These are phyloP conservation scores for Linum tenue DNA, from an alignment of 345 rosid genomes.

Conservation along the genomic window DNA sequence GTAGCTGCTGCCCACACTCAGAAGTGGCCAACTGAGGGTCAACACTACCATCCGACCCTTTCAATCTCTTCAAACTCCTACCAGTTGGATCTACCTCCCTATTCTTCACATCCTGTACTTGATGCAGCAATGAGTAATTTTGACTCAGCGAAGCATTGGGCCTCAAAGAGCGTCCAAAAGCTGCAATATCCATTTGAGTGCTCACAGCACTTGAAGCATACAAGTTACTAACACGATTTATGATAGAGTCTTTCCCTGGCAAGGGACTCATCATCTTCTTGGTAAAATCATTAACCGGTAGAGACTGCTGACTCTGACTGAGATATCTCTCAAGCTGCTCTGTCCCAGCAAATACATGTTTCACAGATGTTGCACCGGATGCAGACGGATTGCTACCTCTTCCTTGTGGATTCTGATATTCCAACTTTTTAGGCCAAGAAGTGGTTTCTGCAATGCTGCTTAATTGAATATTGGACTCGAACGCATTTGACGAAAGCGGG, in stretches of 20 bases:
- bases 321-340: conserved; percentile 32
- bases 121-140: conserved; percentile 39
- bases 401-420: conserved; percentile 28
- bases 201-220: conserved; percentile 24
- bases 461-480: conserved; percentile 27
- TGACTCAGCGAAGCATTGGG: conserved; percentile 32
- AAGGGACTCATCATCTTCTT: conserved; percentile 15
- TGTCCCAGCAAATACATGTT: conserved; percentile 26
- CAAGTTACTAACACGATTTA: conserved; percentile 18
- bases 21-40: conserved; percentile 34
- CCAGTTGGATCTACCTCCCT: conserved; percentile 35
- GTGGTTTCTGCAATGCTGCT: conserved; percentile 31
- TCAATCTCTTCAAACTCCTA: conserved; percentile 43
- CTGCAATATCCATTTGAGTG: conserved; percentile 44
- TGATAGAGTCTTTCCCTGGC: conserved; percentile 27
- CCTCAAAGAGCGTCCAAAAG: conserved; percentile 47
- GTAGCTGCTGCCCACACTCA: conserved; percentile 32
- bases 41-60: conserved; percentile 31
- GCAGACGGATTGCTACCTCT: conserved; percentile 29
- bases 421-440: conserved; percentile 31
- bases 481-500: conserved; percentile 23
- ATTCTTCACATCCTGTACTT: conserved; percentile 47
- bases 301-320: conserved; percentile 12
- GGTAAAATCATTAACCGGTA: conserved; percentile 16
- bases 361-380: conserved; percentile 22